Evolutionary conservation across 2,329 filamentous ascomycete genomes (phyloP), one percentile per base, ranked within the genome.

Genomic region (Pseudocercospora fijiensis): DNA sequence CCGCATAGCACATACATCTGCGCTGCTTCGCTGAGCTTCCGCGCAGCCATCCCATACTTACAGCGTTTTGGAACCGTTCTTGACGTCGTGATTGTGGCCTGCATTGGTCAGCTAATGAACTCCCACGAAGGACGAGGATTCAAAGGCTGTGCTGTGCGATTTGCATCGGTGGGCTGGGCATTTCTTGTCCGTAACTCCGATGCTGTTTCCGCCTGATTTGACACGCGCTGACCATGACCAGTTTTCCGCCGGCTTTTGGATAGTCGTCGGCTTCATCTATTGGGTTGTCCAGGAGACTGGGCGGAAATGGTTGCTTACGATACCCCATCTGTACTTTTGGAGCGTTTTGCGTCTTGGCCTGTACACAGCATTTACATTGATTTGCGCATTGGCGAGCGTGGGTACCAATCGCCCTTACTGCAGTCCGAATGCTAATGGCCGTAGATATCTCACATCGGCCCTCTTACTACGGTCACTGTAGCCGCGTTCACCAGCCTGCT

Each of bases 1-100:
- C 77, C 75, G 16, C 69, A 72, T 45, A 82, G 81, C 16, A 83
- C 81, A 3, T 82, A 81, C 62, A 82, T 85, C 22, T 85, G 83
- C 68, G 78, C 82, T 1, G 71, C 77, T 10, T 69, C 74, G 1
- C 74, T 77, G 28, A 67, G 72, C 18, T 74, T 77, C 41, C 70
- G 71, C 28, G 66, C 71, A 57, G 69, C 71, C 9, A 69, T 82
- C 7, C 78, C 76, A 6, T 65, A 70, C 2, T 65, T 82, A 56
- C 78, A 79, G 65, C 60, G 77, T 28, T 30, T 78, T 26, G 77
- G 75, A 24, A 66, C 77, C 1, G 28, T 77, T 7, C 63, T 83
- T 20, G 82, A 85, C 66, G 72, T 76, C 13, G 57, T 72, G 37
- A 75, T 83, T 52, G 62, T 80, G 16, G 73, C 80, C 33, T 74